Percentiles rank a stretch among this genome's conserved stretches.
Conservation (phyloP, 805 yeast genomes). For the Cyberlindnera galapagoensis region DNA sequence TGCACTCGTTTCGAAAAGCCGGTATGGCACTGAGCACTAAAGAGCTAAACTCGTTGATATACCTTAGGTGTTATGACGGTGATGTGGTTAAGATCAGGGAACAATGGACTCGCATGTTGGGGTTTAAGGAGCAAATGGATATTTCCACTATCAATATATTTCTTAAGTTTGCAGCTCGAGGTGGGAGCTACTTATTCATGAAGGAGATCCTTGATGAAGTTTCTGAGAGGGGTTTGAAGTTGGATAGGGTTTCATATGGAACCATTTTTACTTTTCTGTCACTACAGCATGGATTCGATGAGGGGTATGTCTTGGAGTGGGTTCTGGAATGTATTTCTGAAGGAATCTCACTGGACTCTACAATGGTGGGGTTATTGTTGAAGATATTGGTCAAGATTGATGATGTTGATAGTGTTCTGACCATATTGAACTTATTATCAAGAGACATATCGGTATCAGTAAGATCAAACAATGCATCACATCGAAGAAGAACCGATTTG, state of each 20-base stretch:
- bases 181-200: constrained; percentile 10
- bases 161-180: constrained; percentile 21
- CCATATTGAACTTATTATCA: no score
- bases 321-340: no score
- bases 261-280: no score
- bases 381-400: constrained; percentile 4
- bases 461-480: background rate
- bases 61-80: constrained; percentile 11
- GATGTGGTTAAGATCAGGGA: constrained; percentile 4
- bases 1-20: constrained; percentile 20
- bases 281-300: no score
- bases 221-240: constrained; percentile 10
- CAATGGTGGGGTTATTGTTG: constrained; percentile 6
- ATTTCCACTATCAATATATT: constrained; percentile 23
- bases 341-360: constrained; percentile 9
- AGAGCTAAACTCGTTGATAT: constrained; percentile 24
- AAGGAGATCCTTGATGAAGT: constrained; percentile 16
- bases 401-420: background rate
- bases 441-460: no score
- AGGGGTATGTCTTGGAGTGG: no score
- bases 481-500: constrained; percentile 6
- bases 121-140: constrained; percentile 2
- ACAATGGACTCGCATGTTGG: constrained; percentile 3
- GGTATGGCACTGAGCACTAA: constrained; percentile 25
- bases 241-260: constrained; percentile 28